Conservation (phyloP, 192 early-diverging fungal genomes). For the Linnemannia zychae region DNA sequence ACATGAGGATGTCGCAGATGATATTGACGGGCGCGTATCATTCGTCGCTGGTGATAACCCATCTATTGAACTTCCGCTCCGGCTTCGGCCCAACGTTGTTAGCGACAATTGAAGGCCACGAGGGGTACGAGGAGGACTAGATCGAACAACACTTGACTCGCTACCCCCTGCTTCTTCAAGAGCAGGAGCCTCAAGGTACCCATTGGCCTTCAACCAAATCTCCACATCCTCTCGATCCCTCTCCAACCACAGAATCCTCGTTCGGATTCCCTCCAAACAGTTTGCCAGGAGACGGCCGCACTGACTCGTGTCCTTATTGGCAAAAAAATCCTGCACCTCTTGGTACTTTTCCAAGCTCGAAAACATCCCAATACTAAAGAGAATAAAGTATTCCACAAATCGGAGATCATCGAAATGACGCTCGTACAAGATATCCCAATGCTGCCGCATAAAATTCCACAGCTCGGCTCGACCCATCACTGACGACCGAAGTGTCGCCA, state of each 20-base stretch:
- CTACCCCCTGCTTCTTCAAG: background rate
- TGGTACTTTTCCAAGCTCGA: slow-evolving; percentile 61
- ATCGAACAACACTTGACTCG: background rate
- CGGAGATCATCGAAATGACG: slow-evolving; percentile 72
- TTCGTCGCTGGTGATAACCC: slow-evolving; percentile 22
- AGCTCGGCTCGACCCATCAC: slow-evolving; percentile 66
- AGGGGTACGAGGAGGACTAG: background rate
- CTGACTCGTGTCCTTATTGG: slow-evolving; percentile 60
- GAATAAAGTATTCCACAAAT: slow-evolving; percentile 69
- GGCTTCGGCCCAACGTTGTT: slow-evolving; percentile 1
- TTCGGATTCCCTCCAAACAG: slow-evolving; percentile 72
- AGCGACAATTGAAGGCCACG: background rate
- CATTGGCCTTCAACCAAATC: slow-evolving; percentile 34
- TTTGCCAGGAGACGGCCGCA: slow-evolving; percentile 68
- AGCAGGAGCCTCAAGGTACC: slow-evolving; percentile 16
- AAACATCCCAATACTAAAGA: slow-evolving; percentile 63
- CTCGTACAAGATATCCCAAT: slow-evolving; percentile 66
- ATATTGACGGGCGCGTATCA: background rate
- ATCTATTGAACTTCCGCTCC: slow-evolving; percentile 31
- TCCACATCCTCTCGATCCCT: slow-evolving; percentile 44
- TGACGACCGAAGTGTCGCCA: slow-evolving; percentile 61
- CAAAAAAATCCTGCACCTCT: slow-evolving; percentile 69
- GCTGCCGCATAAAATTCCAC: slow-evolving; percentile 75
- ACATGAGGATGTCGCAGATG: slow-evolving; percentile 33
- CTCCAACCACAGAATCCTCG: slow-evolving; percentile 58